phyloP scores from a whole-genome alignment of 2,329 filamentous ascomycete genomes.

The Verticillium dahliae region DNA sequence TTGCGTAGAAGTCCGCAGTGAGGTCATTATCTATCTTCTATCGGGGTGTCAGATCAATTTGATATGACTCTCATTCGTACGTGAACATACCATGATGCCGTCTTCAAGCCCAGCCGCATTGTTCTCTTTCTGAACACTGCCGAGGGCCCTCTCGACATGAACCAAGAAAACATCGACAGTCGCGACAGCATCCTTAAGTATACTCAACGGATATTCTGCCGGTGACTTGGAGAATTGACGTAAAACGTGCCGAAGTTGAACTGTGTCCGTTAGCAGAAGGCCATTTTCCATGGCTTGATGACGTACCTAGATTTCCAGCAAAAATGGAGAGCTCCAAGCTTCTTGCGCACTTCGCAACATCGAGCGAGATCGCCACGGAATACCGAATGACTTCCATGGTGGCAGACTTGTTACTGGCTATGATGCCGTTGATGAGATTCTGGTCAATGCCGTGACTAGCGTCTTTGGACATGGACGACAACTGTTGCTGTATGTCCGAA shows the following conservation, averaged over 20 bases:
- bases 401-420: slow-evolving; percentile 44
- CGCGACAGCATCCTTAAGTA: slow-evolving; percentile 36
- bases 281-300: not conserved
- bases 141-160: slow-evolving; percentile 31
- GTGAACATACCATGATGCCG: slow-evolving; percentile 30
- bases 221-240: slow-evolving; percentile 36
- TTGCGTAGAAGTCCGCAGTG: slow-evolving; percentile 37
- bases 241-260: slow-evolving; percentile 46
- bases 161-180: slow-evolving; percentile 40
- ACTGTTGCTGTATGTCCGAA: slow-evolving; percentile 49
- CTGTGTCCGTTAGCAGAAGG: slow-evolving; percentile 16
- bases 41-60: slow-evolving; percentile 4
- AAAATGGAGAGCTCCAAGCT: slow-evolving; percentile 41
- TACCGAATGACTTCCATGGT: slow-evolving; percentile 46
- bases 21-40: slow-evolving; percentile 43
- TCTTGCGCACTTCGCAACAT: slow-evolving; percentile 40
- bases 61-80: not conserved
- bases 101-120: slow-evolving; percentile 38
- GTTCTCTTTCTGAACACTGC: slow-evolving; percentile 26
- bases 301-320: slow-evolving; percentile 37
- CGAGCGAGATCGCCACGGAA: slow-evolving; percentile 40
- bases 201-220: slow-evolving; percentile 39
- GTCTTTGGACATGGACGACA: slow-evolving; percentile 40
- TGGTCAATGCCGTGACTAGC: slow-evolving; percentile 33
- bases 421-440: slow-evolving; percentile 40